Base-by-base conservation (phyloP, 129 eudicot genomes). In the Tanacetum coccineum region DNA sequence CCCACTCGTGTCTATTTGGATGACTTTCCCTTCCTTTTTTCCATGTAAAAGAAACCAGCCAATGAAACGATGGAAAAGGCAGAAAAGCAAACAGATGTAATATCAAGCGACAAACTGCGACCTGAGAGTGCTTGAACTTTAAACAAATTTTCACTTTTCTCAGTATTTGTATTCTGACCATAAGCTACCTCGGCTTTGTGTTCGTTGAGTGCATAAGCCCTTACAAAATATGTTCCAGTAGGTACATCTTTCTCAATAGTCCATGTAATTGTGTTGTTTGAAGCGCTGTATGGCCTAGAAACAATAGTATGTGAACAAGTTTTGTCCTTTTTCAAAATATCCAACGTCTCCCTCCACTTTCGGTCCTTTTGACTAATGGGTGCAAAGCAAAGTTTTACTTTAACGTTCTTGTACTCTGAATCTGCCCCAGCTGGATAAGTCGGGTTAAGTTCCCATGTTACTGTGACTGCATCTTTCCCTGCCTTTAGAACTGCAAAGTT, bases 341-440 rank as follows among this genome's bases (percentile, higher is more conserved):
- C 85, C 28, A 4, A 60, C 0, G 89, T 82, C 49, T 80, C 80
- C 25, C 97, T 80, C 92, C 95, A 85, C 1, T 69, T 80, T 5
- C 95, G 74, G 68, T 85, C 92, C 56, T 59, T 44, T 61, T 90
- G 95, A 80, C 95, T 90, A 10, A 80, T 66, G 0, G 83, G 85
- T 2, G 86, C 92, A 11, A 78, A 84, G 69, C 92, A 90, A 13
- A 90, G 89, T 76, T 76, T 82, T 47, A 87, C 81, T 68, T 84
- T 77, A 15, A 84, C 69, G 4, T 83, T 87, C 70, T 75, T 81
- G 83, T 87, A 90, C 67, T 19, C 51, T 1, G 89, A 71, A 42
- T 85, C 83, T 15, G 82, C 73, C n/a, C 77, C 87, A 26, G 73
- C 68, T n/a, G n/a, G n/a, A 65, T 39, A 59, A 40, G 68, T 84